A percentile compares a stretch with the other conserved stretches of the same genome.
phyloP scores from a whole-genome alignment of 345 rosid genomes.

The Toxicodendron radicans region DNA sequence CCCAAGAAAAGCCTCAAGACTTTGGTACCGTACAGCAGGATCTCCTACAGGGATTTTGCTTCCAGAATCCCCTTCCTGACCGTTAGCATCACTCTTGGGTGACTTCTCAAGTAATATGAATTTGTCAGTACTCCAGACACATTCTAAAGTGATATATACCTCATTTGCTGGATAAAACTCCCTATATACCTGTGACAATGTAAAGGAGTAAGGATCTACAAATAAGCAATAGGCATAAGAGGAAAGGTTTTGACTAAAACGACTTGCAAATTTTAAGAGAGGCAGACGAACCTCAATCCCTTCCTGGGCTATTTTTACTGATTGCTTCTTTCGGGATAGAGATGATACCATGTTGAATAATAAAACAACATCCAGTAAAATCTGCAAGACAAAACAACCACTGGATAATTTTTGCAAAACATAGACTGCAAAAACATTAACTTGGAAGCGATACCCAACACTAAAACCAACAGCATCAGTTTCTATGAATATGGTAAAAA shows the following conservation, averaged over 20 bases:
- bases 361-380: constrained; percentile 68
- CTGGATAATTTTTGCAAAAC: not conserved
- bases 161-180: constrained; percentile 68
- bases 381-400: constrained; percentile 36
- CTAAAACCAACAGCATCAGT: not conserved
- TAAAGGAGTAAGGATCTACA: not conserved
- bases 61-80: constrained; percentile 27
- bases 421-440: not conserved
- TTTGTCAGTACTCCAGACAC: constrained; percentile 64
- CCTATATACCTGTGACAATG: constrained; percentile 53
- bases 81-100: constrained; percentile 34
- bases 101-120: constrained; percentile 55
- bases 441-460: not conserved
- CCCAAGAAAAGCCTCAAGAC: constrained; percentile 51
- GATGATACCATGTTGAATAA: constrained; percentile 68
- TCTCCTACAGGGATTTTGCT: constrained; percentile 28
- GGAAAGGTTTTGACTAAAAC: not conserved
- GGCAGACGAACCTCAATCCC: constrained; percentile 68
- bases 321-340: constrained; percentile 69
- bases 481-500: not conserved
- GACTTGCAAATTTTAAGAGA: not conserved
- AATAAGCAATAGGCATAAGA: not conserved
- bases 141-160: constrained; percentile 53
- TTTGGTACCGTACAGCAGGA: constrained; percentile 45
- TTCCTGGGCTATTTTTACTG: constrained; percentile 60